Evolutionary conservation across 148 eudicot species (phyloP), one percentile per base, ranked within the genome.

Genomic region (Nyssa sinensis): DNA sequence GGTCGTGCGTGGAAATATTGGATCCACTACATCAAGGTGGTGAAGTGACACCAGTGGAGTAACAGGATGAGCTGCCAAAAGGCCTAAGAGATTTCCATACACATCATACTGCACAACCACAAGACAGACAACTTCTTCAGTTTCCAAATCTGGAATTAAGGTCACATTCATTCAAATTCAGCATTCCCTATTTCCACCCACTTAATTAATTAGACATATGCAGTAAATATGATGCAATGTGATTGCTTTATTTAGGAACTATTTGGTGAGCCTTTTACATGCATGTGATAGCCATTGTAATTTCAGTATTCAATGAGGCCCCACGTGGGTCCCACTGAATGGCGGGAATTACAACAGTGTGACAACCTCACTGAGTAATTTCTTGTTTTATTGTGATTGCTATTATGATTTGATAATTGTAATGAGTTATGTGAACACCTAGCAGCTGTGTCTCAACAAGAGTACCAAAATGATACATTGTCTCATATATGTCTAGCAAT

Each of bases 1-100:
- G 55, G 6, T 73, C 89, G 78, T 69, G 6, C 39, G 30, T 12
- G 86, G 89, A 73, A 83, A 81, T 27, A 86, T 79, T 6, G 89
- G 85, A 37, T 86, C 77, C n/a, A 86, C 79, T 6, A 83, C 85
- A 28, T 83, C 89, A 28, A 86, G 77, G 77, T 86, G 89, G 79
- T 86, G 89, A 16, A 86, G 68, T 3, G 89, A 78, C 14, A 86
- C 85, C 57, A 86, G 32, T 23, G 89, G 89, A 29, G 84, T 37
- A 21, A 83, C 83, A 0, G 89, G 86, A 72, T 86, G 89, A 17
- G 86, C 82, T 64, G 79, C 86, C 21, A 86, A 70, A 27, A 86
- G 86, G 71, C 89, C 89, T 73, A 86, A 64, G 31, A 86, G 74
- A 77, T 77, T 83, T 67, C 89, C 89, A 59, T 83, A 86, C 74